Percentiles rank a stretch among this genome's conserved stretches.
Conservation (phyloP, 1,139 yeast genomes). For the Taphrina flavorubra region DNA sequence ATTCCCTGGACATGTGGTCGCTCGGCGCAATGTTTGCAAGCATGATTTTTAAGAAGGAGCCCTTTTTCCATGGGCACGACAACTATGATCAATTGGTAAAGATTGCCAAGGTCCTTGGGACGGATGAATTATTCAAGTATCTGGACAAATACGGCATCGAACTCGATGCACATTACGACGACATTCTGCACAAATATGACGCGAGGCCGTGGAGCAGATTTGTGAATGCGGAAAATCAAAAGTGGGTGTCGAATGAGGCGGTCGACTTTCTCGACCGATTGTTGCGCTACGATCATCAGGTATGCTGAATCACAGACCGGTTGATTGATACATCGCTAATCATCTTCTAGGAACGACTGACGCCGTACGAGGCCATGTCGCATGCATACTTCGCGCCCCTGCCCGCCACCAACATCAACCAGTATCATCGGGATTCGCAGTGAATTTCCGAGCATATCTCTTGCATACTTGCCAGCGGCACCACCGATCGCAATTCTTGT, state of each 20-base stretch:
- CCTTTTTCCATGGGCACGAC: constrained; percentile 95
- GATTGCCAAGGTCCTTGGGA: constrained; percentile 90
- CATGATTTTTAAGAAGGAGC: constrained; percentile 92
- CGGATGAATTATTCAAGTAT: constrained; percentile 78
- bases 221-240: constrained; percentile 73
- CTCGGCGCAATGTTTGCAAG: constrained; percentile 98
- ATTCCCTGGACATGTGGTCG: constrained; percentile 95
- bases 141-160: constrained; percentile 75
- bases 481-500: constrained; percentile 4
- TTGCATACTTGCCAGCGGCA: constrained; percentile 15
- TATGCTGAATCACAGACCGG: constrained; percentile 1
- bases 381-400: constrained; percentile 71
- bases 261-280: constrained; percentile 83
- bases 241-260: constrained; percentile 71
- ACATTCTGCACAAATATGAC: constrained; percentile 72
- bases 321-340: neutral
- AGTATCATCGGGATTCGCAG: constrained; percentile 11
- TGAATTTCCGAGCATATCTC: neutral
- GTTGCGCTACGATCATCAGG: constrained; percentile 87
- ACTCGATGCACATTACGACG: constrained; percentile 82
- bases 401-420: constrained; percentile 13
- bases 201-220: constrained; percentile 90
- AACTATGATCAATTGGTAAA: constrained; percentile 96
- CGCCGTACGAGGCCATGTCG: constrained; percentile 93
- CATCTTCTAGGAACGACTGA: constrained; percentile 64